Evolutionary conservation across 2,329 filamentous ascomycete genomes (phyloP).

Genomic region (Xylaria sp.): DNA sequence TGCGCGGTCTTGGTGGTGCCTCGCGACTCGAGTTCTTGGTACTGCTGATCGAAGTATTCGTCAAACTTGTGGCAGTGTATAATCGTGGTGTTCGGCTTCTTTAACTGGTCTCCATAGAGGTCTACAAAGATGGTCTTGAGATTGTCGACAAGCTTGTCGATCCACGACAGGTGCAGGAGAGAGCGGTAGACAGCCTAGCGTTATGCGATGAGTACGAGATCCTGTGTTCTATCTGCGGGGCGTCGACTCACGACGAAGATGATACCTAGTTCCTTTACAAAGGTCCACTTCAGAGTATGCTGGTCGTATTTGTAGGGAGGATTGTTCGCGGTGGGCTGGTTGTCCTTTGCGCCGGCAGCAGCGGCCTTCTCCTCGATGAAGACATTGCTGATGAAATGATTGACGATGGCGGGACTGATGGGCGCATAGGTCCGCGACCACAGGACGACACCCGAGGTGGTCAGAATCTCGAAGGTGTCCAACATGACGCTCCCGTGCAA

Average conservation of each 20-base stretch:
- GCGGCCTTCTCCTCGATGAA: conserved; percentile 94
- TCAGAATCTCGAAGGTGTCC: conserved; percentile 96
- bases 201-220: neutral
- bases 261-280: conserved; percentile 89
- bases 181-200: conserved; percentile 93
- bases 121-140: conserved; percentile 92
- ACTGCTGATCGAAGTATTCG: conserved; percentile 92
- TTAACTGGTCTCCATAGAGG: conserved; percentile 88
- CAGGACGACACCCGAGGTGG: conserved; percentile 93
- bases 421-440: conserved; percentile 91
- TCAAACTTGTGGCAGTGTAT: conserved; percentile 85
- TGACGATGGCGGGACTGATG: conserved; percentile 84
- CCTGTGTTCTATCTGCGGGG: neutral
- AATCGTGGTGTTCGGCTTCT: conserved; percentile 79
- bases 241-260: conserved; percentile 81
- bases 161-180: conserved; percentile 93
- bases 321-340: conserved; percentile 69
- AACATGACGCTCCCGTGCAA: conserved; percentile 68
- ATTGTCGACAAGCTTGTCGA: conserved; percentile 95
- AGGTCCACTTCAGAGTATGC: conserved; percentile 94
- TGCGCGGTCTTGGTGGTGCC: conserved; percentile 45
- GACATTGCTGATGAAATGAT: conserved; percentile 93
- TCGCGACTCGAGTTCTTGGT: conserved; percentile 78
- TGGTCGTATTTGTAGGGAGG: conserved; percentile 88
- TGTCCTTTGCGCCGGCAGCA: conserved; percentile 67